Percentiles rank a stretch among this genome's conserved stretches.
Evolutionary conservation across 805 yeast genomes (phyloP).

Genomic region (Ogataea pignaliae): DNA sequence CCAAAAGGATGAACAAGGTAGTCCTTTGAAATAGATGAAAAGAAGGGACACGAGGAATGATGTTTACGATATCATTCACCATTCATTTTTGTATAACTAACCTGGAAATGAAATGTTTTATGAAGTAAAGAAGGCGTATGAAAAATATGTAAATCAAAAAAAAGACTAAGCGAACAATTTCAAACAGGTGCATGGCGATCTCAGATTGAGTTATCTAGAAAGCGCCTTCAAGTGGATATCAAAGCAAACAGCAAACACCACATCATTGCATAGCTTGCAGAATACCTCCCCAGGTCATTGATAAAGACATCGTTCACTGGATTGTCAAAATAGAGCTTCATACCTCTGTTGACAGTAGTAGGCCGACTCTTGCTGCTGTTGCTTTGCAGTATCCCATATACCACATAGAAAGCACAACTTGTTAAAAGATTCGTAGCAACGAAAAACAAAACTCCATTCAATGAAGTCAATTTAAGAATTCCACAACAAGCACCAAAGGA

Average conservation of each 20-base stretch:
- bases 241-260: slow-evolving; percentile 55
- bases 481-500: slow-evolving; percentile 53
- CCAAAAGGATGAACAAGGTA: too few species aligned
- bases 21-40: too few species aligned
- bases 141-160: too few species aligned
- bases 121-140: too few species aligned
- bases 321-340: slow-evolving; percentile 33
- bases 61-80: too few species aligned
- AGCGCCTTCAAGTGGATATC: slow-evolving; percentile 27
- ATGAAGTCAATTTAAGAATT: slow-evolving; percentile 45
- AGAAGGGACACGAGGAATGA: too few species aligned
- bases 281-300: slow-evolving; percentile 41
- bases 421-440: slow-evolving; percentile 32
- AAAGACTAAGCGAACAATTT: not conserved
- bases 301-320: slow-evolving; percentile 39
- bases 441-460: slow-evolving; percentile 44
- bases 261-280: slow-evolving; percentile 51
- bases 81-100: too few species aligned
- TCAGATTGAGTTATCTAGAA: too few species aligned
- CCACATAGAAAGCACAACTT: slow-evolving; percentile 29
- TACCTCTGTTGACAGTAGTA: slow-evolving; percentile 16
- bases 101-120: too few species aligned
- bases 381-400: slow-evolving; percentile 17
- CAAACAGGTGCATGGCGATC: too few species aligned
- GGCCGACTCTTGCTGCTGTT: too few species aligned